Base-by-base conservation (phyloP, 352 stramenopile genomes). In the Pythium inflatum region DNA sequence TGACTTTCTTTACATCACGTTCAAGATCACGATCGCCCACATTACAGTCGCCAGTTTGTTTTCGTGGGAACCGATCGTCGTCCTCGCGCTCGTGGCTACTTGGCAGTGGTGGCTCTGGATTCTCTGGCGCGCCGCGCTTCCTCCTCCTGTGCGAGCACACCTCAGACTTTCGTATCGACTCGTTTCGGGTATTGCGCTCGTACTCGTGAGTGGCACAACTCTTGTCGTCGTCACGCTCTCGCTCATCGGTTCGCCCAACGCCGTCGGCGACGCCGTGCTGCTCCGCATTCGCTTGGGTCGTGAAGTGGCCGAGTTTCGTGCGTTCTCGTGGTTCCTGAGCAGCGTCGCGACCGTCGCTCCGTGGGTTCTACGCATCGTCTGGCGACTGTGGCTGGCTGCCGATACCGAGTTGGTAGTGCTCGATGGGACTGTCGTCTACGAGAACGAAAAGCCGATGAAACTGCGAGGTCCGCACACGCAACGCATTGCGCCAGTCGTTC, bases 1-100 rank as follows among this genome's bases (percentile, higher is more conserved):
- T 45, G 76, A 86, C 46, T 79, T 76, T 36, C 30, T 77, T 8
- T 82, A 81, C 36, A 79, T 83, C 62, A 40, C 50, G 0, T 45
- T 73, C 3, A 71, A 86, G 34, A 63, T 72, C 11, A 71, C 69
- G 1, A 27, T 66, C 34, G 77, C 74, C 22, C 72, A 77, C 43
- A 14, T 78, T 3, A 63, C 48, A 20, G 28, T 80, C 1, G 82
- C 70, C n/a, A 34, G 66, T 9, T 36, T 83, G 1, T 11, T 48
- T 2, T 16, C 8, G 5, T 68, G 48, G 49, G 12, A 50, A 7
- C 43, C n/a, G 3, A 41, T 48, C 3, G 30, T 24, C 28, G 24
- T 58, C 4, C 1, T 66, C n/a, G 31, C 46, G 24, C 16, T 66
- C 22, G 20, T 41, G 16, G 48, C 59, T 2, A 18, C 28, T 5